A percentile compares a stretch with the other conserved stretches of the same genome.
Evolutionary conservation across 2,329 filamentous ascomycete genomes (phyloP).

Genomic region (Nannizziopsis barbatae): DNA sequence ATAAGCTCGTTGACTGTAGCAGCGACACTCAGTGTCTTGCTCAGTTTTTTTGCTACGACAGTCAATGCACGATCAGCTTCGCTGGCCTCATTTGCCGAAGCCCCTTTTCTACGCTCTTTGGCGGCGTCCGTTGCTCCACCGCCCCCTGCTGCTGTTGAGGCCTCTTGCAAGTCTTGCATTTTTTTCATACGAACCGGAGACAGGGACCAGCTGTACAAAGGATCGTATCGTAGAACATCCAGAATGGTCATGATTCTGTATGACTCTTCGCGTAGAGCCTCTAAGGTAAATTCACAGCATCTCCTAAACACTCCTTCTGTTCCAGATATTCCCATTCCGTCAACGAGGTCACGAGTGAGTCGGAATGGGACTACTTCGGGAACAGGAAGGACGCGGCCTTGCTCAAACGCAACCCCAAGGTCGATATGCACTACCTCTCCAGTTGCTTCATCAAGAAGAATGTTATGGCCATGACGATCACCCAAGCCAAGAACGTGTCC

Average conservation of each 20-base stretch:
- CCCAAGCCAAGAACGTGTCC: constrained; percentile 87
- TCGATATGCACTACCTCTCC: constrained; percentile 97
- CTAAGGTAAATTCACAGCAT: constrained; percentile 96
- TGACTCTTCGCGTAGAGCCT: constrained; percentile 85
- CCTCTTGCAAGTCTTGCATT: constrained; percentile 50
- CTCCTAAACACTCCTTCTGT: constrained; percentile 93
- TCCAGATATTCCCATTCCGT: constrained; percentile 91
- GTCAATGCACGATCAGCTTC: constrained; percentile 88
- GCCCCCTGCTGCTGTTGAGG: constrained; percentile 14
- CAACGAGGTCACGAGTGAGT: constrained; percentile 84
- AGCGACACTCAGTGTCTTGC: constrained; percentile 83
- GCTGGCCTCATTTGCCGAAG: constrained; percentile 48
- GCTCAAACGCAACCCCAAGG: constrained; percentile 91
- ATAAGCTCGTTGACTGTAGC: constrained; percentile 96
- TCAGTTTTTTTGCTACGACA: constrained; percentile 90
- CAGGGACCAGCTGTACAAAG: constrained; percentile 89
- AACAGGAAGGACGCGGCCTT: constrained; percentile 85
- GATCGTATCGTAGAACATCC: constrained; percentile 95
- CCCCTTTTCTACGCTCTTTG: constrained; percentile 21
- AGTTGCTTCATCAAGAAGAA: constrained; percentile 75
- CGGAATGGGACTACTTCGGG: constrained; percentile 95
- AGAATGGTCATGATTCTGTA: constrained; percentile 98
- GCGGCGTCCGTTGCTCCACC: constrained; percentile 28
- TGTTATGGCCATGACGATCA: constrained; percentile 93
- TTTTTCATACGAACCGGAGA: constrained; percentile 56